Evolutionary conservation across 768 basidiomycete genomes (phyloP).

Genomic region (Auriscalpium orientale): DNA sequence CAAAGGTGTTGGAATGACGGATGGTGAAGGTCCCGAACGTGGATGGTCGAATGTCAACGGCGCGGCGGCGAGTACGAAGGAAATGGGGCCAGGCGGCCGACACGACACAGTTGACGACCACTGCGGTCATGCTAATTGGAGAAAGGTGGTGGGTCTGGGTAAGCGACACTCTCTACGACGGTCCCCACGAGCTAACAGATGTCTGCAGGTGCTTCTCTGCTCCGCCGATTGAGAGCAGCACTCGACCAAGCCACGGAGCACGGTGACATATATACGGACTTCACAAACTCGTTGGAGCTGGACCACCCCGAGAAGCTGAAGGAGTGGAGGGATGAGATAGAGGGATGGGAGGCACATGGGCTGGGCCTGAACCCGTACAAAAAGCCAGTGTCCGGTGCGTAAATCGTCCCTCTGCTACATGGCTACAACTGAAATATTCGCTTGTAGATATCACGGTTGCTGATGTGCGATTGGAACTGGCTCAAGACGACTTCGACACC

Average conservation of each 20-base stretch:
- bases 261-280: neutral
- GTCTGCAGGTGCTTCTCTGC: neutral
- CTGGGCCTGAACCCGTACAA: neutral
- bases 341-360: neutral
- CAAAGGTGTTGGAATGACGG: neutral
- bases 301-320: neutral
- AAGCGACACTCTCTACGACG: neutral
- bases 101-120: conserved; percentile 21
- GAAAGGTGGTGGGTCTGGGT: conserved; percentile 11
- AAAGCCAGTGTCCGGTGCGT: neutral
- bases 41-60: conserved; percentile 16
- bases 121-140: conserved; percentile 23
- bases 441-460: neutral
- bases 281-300: neutral
- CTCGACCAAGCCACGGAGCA: neutral
- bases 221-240: neutral
- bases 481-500: no score
- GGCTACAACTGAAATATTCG: neutral
- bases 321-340: neutral
- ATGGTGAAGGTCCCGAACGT: neutral
- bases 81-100: conserved; percentile 28
- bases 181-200: neutral
- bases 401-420: neutral
- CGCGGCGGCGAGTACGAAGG: conserved; percentile 22
- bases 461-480: no score